A percentile compares a stretch with the other conserved stretches of the same genome.
Conservation (phyloP, 2,329 filamentous ascomycete species). For the Fulvia fulva region DNA sequence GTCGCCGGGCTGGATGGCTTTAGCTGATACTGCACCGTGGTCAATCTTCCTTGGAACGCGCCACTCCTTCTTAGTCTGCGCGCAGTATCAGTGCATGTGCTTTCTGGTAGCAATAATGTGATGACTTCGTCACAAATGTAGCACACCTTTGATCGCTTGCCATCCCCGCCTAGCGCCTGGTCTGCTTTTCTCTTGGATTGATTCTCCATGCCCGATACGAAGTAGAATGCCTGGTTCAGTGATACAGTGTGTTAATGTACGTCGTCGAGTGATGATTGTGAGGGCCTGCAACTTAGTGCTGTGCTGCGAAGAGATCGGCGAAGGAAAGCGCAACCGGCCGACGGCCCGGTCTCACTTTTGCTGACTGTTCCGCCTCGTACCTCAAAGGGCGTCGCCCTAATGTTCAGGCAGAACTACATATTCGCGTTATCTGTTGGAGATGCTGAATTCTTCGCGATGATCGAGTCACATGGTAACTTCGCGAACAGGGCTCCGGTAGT, state of each 20-base stretch:
- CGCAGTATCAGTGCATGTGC: neutral
- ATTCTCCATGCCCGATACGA: neutral
- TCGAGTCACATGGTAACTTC: neutral
- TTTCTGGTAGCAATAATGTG: neutral
- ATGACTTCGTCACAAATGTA: neutral
- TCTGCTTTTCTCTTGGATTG: slow-evolving; percentile 37
- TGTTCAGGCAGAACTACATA: neutral
- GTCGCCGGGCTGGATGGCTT: slow-evolving; percentile 61
- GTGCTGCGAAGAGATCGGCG: neutral
- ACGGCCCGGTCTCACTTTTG: neutral
- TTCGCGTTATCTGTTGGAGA: neutral
- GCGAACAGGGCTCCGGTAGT: neutral
- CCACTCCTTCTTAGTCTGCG: slow-evolving; percentile 45
- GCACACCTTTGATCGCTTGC: neutral
- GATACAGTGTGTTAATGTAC: neutral
- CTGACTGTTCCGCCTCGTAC: neutral
- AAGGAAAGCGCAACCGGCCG: neutral
- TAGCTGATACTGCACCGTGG: slow-evolving; percentile 20
- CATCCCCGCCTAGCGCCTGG: slow-evolving; percentile 21
- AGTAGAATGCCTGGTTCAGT: neutral
- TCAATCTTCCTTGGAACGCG: slow-evolving; percentile 36
- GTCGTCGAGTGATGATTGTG: neutral
- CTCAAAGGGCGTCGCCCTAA: neutral
- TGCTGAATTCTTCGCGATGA: neutral
- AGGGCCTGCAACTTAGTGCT: neutral